Percentiles rank a stretch among this genome's conserved stretches.
These are phyloP conservation scores for Fagopyrum esculentum DNA, from an alignment of 148 eudicot species.

Conservation along the genomic window DNA sequence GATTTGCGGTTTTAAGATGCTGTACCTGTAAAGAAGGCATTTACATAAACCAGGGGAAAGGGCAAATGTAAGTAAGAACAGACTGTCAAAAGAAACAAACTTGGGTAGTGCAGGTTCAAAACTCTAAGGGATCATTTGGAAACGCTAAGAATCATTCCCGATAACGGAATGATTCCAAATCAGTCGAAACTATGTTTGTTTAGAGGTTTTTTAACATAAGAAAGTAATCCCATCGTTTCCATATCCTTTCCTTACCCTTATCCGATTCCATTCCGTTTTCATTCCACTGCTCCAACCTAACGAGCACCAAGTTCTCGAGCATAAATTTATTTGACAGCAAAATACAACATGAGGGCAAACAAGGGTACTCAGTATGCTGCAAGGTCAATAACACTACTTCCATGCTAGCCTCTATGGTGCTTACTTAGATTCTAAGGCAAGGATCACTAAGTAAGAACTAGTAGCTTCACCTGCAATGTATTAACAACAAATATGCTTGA, in stretches of 20 bases:
- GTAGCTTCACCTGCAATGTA: too few species aligned
- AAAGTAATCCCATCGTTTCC: too few species aligned
- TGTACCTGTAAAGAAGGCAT: conserved; percentile 36
- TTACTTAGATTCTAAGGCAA: not conserved
- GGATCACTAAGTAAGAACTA: too few species aligned
- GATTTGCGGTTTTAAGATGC: conserved; percentile 42
- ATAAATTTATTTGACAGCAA: not conserved
- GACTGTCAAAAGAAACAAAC: not conserved
- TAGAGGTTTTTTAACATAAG: too few species aligned
- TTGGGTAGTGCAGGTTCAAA: not conserved
- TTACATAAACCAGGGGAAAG: not conserved
- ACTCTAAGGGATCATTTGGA: not conserved
- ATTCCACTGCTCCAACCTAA: too few species aligned
- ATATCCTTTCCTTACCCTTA: too few species aligned
- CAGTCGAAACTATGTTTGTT: too few species aligned
- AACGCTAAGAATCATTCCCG: too few species aligned
- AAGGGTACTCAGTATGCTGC: not conserved
- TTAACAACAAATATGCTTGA: not conserved
- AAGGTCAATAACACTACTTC: not conserved
- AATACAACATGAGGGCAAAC: not conserved
- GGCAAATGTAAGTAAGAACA: not conserved
- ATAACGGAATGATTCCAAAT: too few species aligned
- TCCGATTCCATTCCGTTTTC: too few species aligned
- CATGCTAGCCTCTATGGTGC: not conserved
- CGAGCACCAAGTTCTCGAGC: not conserved